Evolutionary conservation across 1,284 basidiomycete genomes (phyloP).

Genomic region (Rhodotorula sp.): DNA sequence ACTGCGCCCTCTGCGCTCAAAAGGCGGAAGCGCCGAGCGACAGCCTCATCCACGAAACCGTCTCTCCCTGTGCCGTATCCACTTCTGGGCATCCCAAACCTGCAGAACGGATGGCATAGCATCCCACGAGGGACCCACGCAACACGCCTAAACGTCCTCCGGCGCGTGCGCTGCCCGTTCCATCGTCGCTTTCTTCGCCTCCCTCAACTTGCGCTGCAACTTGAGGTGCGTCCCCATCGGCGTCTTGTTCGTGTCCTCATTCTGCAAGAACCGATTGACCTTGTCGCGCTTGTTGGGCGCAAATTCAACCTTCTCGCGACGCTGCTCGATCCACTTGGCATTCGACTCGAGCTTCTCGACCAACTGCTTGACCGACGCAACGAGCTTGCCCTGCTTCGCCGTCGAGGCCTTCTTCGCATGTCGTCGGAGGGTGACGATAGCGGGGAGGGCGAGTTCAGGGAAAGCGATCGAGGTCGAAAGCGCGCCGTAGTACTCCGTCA

Average conservation of each 20-base stretch:
- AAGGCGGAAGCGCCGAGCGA: no score
- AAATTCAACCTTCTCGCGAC: constrained; percentile 67
- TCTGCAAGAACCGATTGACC: constrained; percentile 70
- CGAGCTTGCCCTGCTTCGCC: constrained; percentile 57
- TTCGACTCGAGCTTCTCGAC: constrained; percentile 83
- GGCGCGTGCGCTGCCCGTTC: constrained; percentile 36
- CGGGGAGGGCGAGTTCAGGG: constrained; percentile 87
- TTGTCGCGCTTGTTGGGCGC: constrained; percentile 67
- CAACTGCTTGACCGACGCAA: constrained; percentile 64
- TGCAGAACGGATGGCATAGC: no score
- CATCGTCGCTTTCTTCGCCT: constrained; percentile 61
- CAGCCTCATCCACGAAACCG: no score
- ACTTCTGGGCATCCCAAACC: no score
- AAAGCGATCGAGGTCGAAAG: constrained; percentile 76
- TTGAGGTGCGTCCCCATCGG: constrained; percentile 65
- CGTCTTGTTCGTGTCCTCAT: constrained; percentile 63
- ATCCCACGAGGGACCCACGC: not conserved
- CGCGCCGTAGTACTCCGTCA: constrained; percentile 72
- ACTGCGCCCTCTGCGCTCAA: no score
- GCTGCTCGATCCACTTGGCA: constrained; percentile 69
- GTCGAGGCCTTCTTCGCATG: constrained; percentile 59
- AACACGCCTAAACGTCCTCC: constrained; percentile 9
- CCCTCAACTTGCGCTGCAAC: constrained; percentile 74
- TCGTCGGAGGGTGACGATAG: constrained; percentile 69
- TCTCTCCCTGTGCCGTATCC: no score